phyloP scores from a whole-genome alignment of 768 basidiomycete species.

The Leccinum subtestaceum region DNA sequence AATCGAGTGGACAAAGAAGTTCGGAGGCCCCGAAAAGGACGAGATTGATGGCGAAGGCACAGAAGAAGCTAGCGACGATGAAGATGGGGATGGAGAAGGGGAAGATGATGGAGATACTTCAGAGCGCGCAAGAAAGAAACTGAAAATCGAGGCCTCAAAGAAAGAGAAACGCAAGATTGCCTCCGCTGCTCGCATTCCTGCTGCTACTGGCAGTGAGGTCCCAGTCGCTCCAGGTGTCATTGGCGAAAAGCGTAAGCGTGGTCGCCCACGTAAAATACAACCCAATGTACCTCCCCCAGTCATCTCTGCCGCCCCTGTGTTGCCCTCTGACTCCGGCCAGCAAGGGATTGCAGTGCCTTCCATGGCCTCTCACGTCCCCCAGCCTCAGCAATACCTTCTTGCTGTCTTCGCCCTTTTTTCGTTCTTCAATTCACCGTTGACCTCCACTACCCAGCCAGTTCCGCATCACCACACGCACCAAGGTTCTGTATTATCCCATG shows the following conservation, averaged over 20 bases:
- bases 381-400: slow-evolving; percentile 65
- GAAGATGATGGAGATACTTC: slow-evolving; percentile 39
- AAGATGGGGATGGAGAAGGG: slow-evolving; percentile 42
- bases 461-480: slow-evolving; percentile 48
- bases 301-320: slow-evolving; percentile 23
- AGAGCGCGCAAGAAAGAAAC: slow-evolving; percentile 60
- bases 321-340: slow-evolving; percentile 15
- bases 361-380: slow-evolving; percentile 11
- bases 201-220: slow-evolving; percentile 19
- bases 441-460: slow-evolving; percentile 37
- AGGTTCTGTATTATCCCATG: slow-evolving; percentile 53
- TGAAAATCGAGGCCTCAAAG: slow-evolving; percentile 45
- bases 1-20: slow-evolving; percentile 64
- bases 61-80: slow-evolving; percentile 45
- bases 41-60: slow-evolving; percentile 48
- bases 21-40: slow-evolving; percentile 78
- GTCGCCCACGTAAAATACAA: slow-evolving; percentile 73
- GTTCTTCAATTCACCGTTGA: slow-evolving; percentile 75
- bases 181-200: slow-evolving; percentile 23
- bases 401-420: slow-evolving; percentile 84
- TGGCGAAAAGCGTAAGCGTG: slow-evolving; percentile 81
- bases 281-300: slow-evolving; percentile 41
- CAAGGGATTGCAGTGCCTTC: slow-evolving; percentile 15
- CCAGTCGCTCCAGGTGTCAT: slow-evolving; percentile 33
- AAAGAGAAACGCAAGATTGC: slow-evolving; percentile 42